These are phyloP conservation scores for Chromera velia DNA, from an alignment of 73 alveolate species.

Conservation along the genomic window DNA sequence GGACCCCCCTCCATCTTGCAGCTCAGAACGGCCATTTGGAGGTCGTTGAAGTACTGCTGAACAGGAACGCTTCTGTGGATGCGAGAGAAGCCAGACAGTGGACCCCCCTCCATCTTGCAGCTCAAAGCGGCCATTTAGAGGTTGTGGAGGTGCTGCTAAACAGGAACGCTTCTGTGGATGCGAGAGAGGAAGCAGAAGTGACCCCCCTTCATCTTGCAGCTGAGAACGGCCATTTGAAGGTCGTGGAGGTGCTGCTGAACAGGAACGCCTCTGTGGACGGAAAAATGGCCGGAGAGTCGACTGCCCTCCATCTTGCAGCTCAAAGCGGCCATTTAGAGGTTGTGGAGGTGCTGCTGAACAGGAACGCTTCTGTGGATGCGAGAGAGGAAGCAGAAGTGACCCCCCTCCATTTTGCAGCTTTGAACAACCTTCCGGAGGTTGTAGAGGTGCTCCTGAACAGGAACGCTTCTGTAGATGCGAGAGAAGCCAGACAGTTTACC, in stretches of 20 bases:
- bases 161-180: background rate
- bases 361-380: too few species aligned
- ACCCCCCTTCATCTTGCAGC: conserved; percentile 26
- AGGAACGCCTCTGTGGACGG: too few species aligned
- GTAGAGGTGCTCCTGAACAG: too few species aligned
- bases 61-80: too few species aligned
- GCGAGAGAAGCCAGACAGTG: too few species aligned
- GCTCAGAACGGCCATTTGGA: background rate
- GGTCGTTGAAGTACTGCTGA: conserved; percentile 14
- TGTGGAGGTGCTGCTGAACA: too few species aligned
- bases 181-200: background rate
- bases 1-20: background rate
- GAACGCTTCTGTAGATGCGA: too few species aligned
- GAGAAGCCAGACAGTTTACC: too few species aligned
- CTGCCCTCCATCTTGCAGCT: conserved; percentile 28
- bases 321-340: conserved; percentile 14
- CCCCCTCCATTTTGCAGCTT: too few species aligned
- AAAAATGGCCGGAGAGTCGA: too few species aligned
- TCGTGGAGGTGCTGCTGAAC: conserved; percentile 13
- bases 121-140: conserved; percentile 38
- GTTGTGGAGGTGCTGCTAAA: conserved; percentile 15
- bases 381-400: too few species aligned
- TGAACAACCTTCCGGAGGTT: too few species aligned
- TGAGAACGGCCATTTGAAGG: conserved; percentile 12
- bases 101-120: conserved; percentile 57